Evolutionary conservation across 2,329 filamentous ascomycete genomes (phyloP).

Genomic region (Alternaria arborescens): DNA sequence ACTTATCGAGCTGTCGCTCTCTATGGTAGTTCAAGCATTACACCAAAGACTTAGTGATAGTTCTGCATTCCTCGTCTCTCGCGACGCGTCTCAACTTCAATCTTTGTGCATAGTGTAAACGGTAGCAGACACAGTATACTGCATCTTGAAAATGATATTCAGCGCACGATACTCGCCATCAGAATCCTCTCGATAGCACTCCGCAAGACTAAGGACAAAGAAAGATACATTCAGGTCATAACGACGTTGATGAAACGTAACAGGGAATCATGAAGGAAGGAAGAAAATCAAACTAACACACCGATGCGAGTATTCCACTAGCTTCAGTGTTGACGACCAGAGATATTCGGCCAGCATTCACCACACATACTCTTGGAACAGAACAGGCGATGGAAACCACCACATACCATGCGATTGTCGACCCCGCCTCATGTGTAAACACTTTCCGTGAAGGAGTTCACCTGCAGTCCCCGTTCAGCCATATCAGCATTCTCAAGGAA

Average conservation of each 20-base stretch:
- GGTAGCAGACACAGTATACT: background rate
- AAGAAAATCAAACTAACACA: background rate
- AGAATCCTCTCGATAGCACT: background rate
- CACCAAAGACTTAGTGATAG: background rate
- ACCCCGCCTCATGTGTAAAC: slow-evolving; percentile 67
- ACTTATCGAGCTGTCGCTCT: background rate
- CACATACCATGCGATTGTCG: background rate
- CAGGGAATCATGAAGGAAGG: background rate
- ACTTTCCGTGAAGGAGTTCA: slow-evolving; percentile 88
- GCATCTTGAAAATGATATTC: background rate
- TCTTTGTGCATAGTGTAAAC: background rate
- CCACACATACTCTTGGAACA: too few relatives aligned
- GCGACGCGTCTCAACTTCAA: background rate
- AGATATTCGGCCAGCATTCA: background rate
- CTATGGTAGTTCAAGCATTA: background rate
- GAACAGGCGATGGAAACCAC: too few relatives aligned
- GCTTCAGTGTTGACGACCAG: background rate
- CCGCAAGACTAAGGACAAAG: background rate
- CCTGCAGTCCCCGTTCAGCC: slow-evolving; percentile 86
- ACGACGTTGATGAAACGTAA: background rate
- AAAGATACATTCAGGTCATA: background rate
- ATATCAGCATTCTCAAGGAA: slow-evolving; percentile 86
- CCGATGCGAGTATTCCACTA: background rate
- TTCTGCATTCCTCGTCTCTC: background rate
- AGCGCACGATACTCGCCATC: background rate